Evolutionary conservation across 148 eudicot species (phyloP), one percentile per base, ranked within the genome.

Genomic region (Talinum fruticosum): DNA sequence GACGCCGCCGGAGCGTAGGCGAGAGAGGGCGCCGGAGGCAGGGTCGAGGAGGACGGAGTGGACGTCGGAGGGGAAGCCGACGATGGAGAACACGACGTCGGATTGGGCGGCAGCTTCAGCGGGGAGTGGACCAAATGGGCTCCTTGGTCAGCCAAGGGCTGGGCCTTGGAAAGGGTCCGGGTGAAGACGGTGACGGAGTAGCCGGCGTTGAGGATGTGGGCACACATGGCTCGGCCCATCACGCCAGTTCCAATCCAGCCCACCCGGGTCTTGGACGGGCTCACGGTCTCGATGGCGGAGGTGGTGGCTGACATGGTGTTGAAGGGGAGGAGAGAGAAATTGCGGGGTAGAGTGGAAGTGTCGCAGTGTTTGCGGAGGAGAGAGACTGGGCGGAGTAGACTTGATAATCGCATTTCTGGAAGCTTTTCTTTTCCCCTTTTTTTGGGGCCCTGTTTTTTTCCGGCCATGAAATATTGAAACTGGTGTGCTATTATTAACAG

Each of bases 191-290:
- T 92, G 83, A 95, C 80, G 21, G 83, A 29, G 90, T 87, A 95
- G 86, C 99, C 99, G 71, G 99, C 99, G 2, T 87, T 90, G 81
- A 96, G 80, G 67, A 96, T 84, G 78, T 96, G 99, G 74, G 82
- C 24, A 88, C 97, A 91, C 99, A 96, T 96, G 80, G 99, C 84
- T 45, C 49, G 88, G 68, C 99, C 99, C 99, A 96, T 96, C 1
- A 96, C 99, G 37, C 99, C 99, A 49, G 97, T 93, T 0, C 99
- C 99, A 79, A 96, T 93, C 97, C 97, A 96, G 30, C 99, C 99
- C 67, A 96, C 75, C 0, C 88, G 88, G 68, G 97, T 91, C 75
- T 73, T 89, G 45, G 94, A 80, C 10, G 99, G 96, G 85, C 61
- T 66, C 2, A 91, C 45, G 30, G 86, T 85, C 3, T 85, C 88